Evolutionary conservation across 768 basidiomycete genomes (phyloP).

Genomic region (Rhodocollybia butyracea): DNA sequence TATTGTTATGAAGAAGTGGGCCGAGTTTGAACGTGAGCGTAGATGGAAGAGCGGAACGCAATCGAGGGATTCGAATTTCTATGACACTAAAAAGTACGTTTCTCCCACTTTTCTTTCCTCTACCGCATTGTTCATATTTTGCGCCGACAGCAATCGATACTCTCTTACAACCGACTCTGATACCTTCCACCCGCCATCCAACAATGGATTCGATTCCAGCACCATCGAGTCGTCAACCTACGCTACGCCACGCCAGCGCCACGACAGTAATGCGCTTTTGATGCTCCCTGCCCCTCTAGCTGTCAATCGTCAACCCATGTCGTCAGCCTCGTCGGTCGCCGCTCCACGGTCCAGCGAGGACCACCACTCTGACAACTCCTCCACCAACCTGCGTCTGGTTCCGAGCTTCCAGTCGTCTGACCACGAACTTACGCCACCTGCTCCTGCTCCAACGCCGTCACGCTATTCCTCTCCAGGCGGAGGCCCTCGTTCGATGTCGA

Average conservation of each 20-base stretch:
- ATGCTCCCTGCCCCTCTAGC: constrained; percentile 76
- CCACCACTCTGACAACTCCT: constrained; percentile 37
- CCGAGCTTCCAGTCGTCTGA: constrained; percentile 34
- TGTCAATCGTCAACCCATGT: constrained; percentile 40
- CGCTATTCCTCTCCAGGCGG: constrained; percentile 8
- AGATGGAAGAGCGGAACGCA: constrained; percentile 87
- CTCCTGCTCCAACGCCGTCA: constrained; percentile 25
- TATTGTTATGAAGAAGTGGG: constrained; percentile 99
- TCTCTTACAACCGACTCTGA: constrained; percentile 80
- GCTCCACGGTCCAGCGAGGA: constrained; percentile 48
- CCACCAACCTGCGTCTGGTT: constrained; percentile 41
- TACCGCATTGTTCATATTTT: constrained; percentile 15
- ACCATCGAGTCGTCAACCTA: constrained; percentile 58
- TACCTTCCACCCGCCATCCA: constrained; percentile 53
- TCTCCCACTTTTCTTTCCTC: constrained; percentile 1
- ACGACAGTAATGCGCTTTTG: constrained; percentile 68
- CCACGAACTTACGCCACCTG: constrained; percentile 25
- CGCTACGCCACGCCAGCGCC: constrained; percentile 47
- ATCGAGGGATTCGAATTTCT: constrained; percentile 74
- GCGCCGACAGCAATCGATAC: constrained; percentile 51
- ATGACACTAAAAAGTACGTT: constrained; percentile 56
- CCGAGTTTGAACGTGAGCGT: constrained; percentile 94
- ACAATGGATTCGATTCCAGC: constrained; percentile 50
- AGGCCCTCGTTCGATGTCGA: constrained; percentile 1
- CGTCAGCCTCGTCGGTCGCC: constrained; percentile 46